These are phyloP conservation scores for Saccharum officinarum DNA, from an alignment of 176 grass and related monocot genomes.

Conservation along the genomic window DNA sequence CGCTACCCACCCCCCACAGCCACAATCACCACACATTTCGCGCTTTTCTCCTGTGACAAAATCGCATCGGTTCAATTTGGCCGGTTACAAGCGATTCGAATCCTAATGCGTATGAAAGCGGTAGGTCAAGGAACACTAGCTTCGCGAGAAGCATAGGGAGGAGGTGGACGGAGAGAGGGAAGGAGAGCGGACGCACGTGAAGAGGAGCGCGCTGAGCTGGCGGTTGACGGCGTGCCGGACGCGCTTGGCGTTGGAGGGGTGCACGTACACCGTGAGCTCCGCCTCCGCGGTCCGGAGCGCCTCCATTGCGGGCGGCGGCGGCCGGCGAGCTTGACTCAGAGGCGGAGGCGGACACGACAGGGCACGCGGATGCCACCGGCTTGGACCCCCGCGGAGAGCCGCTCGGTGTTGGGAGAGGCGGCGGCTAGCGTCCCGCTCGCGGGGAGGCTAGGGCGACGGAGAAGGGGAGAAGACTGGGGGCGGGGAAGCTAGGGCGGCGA, in stretches of 20 bases:
- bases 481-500: neutral
- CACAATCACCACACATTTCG: neutral
- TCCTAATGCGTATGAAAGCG: neutral
- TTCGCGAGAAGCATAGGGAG: neutral
- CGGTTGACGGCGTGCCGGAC: slow-evolving; percentile 53
- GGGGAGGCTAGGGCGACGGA: neutral
- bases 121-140: neutral
- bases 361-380: neutral
- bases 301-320: slow-evolving; percentile 50
- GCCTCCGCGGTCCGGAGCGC: slow-evolving; percentile 50
- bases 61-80: too few species aligned
- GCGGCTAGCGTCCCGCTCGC: neutral
- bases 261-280: slow-evolving; percentile 70
- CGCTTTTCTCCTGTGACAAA: neutral
- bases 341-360: neutral
- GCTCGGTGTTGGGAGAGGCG: neutral
- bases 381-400: neutral
- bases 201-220: slow-evolving; percentile 81
- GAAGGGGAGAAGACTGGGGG: neutral
- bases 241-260: slow-evolving; percentile 57
- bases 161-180: neutral
- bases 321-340: neutral
- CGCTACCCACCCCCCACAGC: neutral
- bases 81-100: neutral
- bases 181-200: slow-evolving; percentile 44